Percentiles rank a stretch among this genome's conserved stretches.
Evolutionary conservation across 2,329 filamentous ascomycete genomes (phyloP).

Genomic region (Aspergillus amoenus): DNA sequence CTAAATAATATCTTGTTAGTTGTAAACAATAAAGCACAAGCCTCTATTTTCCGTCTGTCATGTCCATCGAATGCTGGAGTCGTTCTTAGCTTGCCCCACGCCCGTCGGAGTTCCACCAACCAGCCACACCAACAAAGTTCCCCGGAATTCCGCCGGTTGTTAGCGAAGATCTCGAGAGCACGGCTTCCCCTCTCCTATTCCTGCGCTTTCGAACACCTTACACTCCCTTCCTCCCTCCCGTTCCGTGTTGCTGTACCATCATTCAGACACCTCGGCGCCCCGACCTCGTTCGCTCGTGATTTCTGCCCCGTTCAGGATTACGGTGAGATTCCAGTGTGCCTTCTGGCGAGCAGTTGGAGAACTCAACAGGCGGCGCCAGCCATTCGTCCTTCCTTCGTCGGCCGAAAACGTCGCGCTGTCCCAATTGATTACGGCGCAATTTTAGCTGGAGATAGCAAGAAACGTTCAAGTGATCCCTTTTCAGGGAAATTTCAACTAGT

Average conservation of each 20-base stretch:
- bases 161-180: not conserved
- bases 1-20: not conserved
- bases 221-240: not conserved
- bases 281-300: not conserved
- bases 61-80: not conserved
- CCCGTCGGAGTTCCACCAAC: slow-evolving; percentile 8
- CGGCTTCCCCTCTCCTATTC: not conserved
- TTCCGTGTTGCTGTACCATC: not conserved
- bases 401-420: not conserved
- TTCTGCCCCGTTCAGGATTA: not conserved
- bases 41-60: not conserved
- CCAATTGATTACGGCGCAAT: not conserved
- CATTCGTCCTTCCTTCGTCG: not conserved
- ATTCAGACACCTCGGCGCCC: not conserved
- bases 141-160: slow-evolving; percentile 2
- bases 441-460: not conserved
- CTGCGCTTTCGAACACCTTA: not conserved
- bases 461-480: not conserved
- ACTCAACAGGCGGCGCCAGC: not conserved
- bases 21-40: not conserved
- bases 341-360: not conserved
- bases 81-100: slow-evolving; percentile 10
- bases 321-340: not conserved
- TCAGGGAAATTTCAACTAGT: not conserved
- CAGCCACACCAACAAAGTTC: slow-evolving; percentile 7